Evolutionary conservation across 2,329 filamentous ascomycete genomes (phyloP), one percentile per base, ranked within the genome.

Genomic region (Epichloe brachyelytri): DNA sequence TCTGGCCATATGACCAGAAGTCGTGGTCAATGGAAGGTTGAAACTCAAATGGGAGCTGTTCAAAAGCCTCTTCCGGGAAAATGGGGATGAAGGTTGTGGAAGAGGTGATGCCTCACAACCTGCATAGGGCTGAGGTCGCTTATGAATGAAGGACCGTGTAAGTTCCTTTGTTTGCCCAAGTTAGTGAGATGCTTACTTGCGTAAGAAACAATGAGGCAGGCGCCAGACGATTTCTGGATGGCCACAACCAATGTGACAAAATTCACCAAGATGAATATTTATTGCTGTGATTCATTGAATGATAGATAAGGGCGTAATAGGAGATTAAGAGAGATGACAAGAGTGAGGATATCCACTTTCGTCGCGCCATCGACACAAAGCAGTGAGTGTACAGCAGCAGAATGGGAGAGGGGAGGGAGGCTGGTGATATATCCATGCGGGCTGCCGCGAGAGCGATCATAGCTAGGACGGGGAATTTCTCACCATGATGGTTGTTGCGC

Each of bases 401-500:
- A 58, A 60, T 57, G 54, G 59, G 51, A 56, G 58, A 62, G 55
- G 59, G 59, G 61, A 60, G 58, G 58, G 58, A 58, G 58, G 62
- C 62, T 61, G 61, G 64, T 69, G 64, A 71, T 68, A 70, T 69
- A 71, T 65, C 60, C 63, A 69, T 72, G 70, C 68, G 71, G 62
- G 63, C 63, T 68, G 64, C 70, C 70, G 66, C 61, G 59, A 62
- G 62, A 59, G 64, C 61, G 63, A 60, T 59, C 36, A 40, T n/a
- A 34, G 44, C 39, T 30, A 30, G 66, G 60, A 59, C 63, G 61
- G 62, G 63, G 62, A 58, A 58, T 63, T 19, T 50, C 73, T 75
- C 74, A 76, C 73, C 73, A 76, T 75, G 63, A 65, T 71, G 64
- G 65, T 62, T 65, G 64, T 63, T 64, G 63, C 62, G 46, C 48